Evolutionary conservation across 2,329 filamentous ascomycete genomes (phyloP), one percentile per base, ranked within the genome.

Genomic region (Sordariomycetes sp.): DNA sequence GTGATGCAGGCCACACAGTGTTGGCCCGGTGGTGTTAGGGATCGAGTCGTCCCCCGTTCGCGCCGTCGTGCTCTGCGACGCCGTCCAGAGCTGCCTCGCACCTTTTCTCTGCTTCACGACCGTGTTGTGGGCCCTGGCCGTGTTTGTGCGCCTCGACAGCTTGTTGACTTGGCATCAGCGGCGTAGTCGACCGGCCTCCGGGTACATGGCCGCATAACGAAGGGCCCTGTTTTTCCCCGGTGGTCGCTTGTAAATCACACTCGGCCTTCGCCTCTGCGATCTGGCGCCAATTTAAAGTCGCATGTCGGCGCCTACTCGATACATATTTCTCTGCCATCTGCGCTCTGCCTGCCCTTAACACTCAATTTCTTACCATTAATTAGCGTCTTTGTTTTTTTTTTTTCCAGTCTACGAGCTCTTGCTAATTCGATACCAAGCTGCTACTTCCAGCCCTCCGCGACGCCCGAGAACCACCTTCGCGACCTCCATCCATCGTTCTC

Each of bases 121-220:
- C 25, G 52, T 42, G 32, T 53, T 52, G 36, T 53, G 48, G 55
- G 55, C 24, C 55, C 35, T 22, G 50, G 50, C 50, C 55, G 12
- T 35, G 13, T 53, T 53, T 57, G 55, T 57, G 34, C 48, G 45
- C 34, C 51, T 42, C 50, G 22, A 53, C 45, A 53, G 24, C 32
- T 32, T 52, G 36, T 50, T 57, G 50, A 57, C 51, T 53, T 57
- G 50, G 50, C 55, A 32, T 48, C 34, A 53, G 25, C 24, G 7
- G 17, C 39, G 13, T 7, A n/a, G 15, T 50, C 22, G 45, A 24
- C 45, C 22, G 45, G 45, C 45, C 28, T 12, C 20, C 39, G 24
- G 36, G 55, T 53, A 57, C 34, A 36, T 36, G 55, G 50, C 55
- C 55, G 50, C 35, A 53, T 54, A 17, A 32, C 12, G 36, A 39